Conservation (phyloP, 768 basidiomycete genomes). For the Suillus discolor region DNA sequence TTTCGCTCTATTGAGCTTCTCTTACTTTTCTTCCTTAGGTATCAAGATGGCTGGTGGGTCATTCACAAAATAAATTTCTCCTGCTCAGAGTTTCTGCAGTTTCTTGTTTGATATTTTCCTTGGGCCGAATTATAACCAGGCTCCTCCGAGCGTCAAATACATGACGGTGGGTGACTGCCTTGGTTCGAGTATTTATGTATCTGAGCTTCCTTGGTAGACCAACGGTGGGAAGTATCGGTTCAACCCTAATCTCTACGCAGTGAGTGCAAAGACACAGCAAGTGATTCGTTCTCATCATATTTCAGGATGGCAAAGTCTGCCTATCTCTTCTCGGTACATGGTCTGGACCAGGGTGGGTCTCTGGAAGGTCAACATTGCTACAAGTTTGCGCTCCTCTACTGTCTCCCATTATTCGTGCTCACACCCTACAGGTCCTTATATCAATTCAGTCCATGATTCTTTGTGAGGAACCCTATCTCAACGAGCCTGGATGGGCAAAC, state of each 20-base stretch:
- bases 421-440: conserved; percentile 63
- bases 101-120: conserved; percentile 93
- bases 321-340: conserved; percentile 90
- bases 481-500: conserved; percentile 87
- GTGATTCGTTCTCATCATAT: conserved; percentile 3
- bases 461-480: conserved; percentile 89
- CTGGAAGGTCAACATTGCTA: conserved; percentile 86
- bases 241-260: conserved; percentile 94
- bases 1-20: conserved; percentile 7
- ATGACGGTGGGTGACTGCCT: conserved; percentile 49
- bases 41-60: conserved; percentile 87
- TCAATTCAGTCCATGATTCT: conserved; percentile 97
- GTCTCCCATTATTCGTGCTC: not conserved
- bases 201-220: conserved; percentile 52
- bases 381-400: conserved; percentile 51
- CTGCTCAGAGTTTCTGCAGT: conserved; percentile 30
- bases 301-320: conserved; percentile 91
- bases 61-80: not conserved
- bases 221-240: conserved; percentile 88
- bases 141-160: conserved; percentile 76
- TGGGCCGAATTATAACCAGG: conserved; percentile 84
- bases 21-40: conserved; percentile 45
- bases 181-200: not conserved
- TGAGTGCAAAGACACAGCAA: conserved; percentile 34
- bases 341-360: conserved; percentile 91